These are phyloP conservation scores for Tulasnella calospora DNA, from an alignment of 768 basidiomycete species.

Conservation along the genomic window DNA sequence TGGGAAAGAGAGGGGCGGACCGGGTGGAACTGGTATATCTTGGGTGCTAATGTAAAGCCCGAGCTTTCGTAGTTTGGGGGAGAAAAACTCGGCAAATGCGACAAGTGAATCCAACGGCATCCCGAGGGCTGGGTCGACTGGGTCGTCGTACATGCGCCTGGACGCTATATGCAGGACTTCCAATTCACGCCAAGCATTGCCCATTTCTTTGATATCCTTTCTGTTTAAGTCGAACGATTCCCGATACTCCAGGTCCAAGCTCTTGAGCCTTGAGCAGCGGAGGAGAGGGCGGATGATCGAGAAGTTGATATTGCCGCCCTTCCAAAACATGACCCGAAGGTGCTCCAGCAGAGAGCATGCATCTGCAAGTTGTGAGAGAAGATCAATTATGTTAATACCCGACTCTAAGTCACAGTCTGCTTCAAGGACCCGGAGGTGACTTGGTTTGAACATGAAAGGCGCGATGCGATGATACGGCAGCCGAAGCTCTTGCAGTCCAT, in stretches of 20 bases:
- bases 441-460: background rate
- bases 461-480: background rate
- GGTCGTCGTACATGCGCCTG: background rate
- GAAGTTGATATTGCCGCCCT: background rate
- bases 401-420: background rate
- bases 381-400: background rate
- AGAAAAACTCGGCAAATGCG: background rate
- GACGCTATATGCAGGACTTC: background rate
- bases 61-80: background rate
- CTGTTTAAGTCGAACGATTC: background rate
- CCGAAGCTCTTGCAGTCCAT: background rate
- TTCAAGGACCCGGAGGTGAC: background rate
- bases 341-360: background rate
- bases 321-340: background rate
- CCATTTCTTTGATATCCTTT: background rate
- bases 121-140: background rate
- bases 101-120: background rate
- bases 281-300: background rate
- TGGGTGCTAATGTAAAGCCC: background rate
- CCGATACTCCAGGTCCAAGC: background rate
- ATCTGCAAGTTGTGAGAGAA: background rate
- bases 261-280: background rate
- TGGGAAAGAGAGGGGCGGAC: background rate
- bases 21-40: background rate
- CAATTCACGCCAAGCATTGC: background rate